Conservation (phyloP, 768 basidiomycete genomes). For the Suillus subluteus region DNA sequence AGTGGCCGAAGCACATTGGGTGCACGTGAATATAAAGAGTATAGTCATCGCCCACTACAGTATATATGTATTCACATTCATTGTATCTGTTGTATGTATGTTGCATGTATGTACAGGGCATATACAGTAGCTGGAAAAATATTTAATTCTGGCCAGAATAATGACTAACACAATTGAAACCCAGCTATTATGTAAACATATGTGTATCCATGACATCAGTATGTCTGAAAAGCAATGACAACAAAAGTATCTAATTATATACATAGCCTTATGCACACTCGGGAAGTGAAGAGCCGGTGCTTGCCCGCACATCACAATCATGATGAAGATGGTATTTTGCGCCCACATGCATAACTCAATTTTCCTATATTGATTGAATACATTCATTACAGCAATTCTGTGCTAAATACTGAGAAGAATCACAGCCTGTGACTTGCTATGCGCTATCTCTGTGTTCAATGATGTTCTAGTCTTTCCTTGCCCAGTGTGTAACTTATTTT, state of each 20-base stretch:
- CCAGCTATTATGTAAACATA: slow-evolving; percentile 3
- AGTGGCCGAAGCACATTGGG: not conserved
- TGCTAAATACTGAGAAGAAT: too few species aligned
- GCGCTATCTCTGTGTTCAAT: not conserved
- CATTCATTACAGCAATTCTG: too few species aligned
- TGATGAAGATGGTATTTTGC: not conserved
- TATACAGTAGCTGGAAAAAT: too few species aligned
- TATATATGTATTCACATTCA: not conserved
- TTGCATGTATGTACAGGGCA: too few species aligned
- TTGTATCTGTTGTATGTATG: not conserved
- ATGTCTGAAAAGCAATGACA: too few species aligned
- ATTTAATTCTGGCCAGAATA: not conserved
- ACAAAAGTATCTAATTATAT: too few species aligned
- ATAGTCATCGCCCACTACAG: not conserved
- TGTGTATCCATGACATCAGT: too few species aligned
- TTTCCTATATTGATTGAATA: too few species aligned
- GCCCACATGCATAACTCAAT: not conserved
- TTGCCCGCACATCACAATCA: not conserved
- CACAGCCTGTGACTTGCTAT: not conserved
- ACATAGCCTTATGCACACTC: too few species aligned
- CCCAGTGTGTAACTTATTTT: not conserved
- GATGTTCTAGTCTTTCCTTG: not conserved
- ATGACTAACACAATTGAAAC: not conserved
- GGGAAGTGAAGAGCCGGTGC: not conserved
- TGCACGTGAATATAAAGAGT: not conserved